A percentile compares a stretch with the other conserved stretches of the same genome.
phyloP scores from a whole-genome alignment of 1,139 yeast species.

The Yamadazyma pseudoaaseri region DNA sequence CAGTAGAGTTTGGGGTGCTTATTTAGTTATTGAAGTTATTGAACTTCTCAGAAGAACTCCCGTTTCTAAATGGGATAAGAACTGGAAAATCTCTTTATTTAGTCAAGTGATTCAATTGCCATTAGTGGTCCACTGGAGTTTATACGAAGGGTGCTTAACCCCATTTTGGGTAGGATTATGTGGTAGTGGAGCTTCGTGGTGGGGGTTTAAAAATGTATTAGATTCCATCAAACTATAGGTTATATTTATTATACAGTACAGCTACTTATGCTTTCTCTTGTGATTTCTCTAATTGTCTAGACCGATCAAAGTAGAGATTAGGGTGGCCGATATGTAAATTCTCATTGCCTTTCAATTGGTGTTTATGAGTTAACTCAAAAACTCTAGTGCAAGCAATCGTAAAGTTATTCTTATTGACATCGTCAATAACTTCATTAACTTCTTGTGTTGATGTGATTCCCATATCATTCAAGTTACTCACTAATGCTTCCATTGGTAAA shows the following conservation, averaged over 20 bases:
- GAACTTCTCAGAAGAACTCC: constrained; percentile 46
- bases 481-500: constrained; percentile 59
- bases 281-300: constrained; percentile 43
- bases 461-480: constrained; percentile 56
- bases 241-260: constrained; percentile 1
- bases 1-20: constrained; percentile 57
- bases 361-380: constrained; percentile 73
- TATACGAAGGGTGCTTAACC: constrained; percentile 51
- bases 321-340: constrained; percentile 74
- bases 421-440: constrained; percentile 61
- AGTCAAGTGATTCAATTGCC: constrained; percentile 50
- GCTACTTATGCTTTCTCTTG: constrained; percentile 3
- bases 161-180: constrained; percentile 53
- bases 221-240: constrained; percentile 25
- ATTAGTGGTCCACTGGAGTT: constrained; percentile 58
- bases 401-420: constrained; percentile 64
- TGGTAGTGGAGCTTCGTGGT: constrained; percentile 50
- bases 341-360: constrained; percentile 46
- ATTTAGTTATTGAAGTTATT: constrained; percentile 46
- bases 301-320: constrained; percentile 80
- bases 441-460: constrained; percentile 68
- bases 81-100: constrained; percentile 38
- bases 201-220: constrained; percentile 42
- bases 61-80: constrained; percentile 31
- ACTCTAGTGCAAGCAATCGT: constrained; percentile 90